phyloP scores from a whole-genome alignment of 345 rosid species.

The Eucalyptus pauciflora region DNA sequence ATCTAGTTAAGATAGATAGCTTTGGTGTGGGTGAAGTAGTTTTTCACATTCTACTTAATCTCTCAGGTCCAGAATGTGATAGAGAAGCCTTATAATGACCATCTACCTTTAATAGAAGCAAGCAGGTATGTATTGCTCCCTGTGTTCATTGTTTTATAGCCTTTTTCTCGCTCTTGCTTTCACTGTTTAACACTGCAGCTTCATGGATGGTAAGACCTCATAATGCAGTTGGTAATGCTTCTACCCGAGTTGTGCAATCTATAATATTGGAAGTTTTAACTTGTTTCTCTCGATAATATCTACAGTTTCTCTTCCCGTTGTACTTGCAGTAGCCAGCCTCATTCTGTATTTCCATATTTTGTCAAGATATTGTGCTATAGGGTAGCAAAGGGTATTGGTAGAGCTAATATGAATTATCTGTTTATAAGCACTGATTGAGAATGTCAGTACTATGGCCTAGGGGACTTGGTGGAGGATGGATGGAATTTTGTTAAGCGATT shows the following conservation, averaged over 20 bases:
- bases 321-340: not conserved
- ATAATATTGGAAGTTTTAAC: not conserved
- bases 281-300: not conserved
- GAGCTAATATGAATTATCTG: not conserved
- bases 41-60: not conserved
- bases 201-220: not conserved
- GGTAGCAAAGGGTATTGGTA: not conserved
- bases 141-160: not conserved
- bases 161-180: not conserved
- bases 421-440: not conserved
- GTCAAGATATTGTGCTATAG: not conserved
- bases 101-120: conserved; percentile 36
- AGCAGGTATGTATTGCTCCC: conserved; percentile 17
- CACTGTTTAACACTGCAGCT: not conserved
- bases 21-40: not conserved
- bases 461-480: not conserved
- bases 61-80: conserved; percentile 35
- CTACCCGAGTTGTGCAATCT: not conserved
- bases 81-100: conserved; percentile 43
- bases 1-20: not conserved
- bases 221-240: not conserved
- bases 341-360: not conserved
- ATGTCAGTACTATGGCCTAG: not conserved
- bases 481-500: not conserved
- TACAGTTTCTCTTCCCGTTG: not conserved